Percentiles rank a stretch among this genome's conserved stretches.
Evolutionary conservation across 2,329 filamentous ascomycete species (phyloP).

Genomic region (Exophiala spinifera): DNA sequence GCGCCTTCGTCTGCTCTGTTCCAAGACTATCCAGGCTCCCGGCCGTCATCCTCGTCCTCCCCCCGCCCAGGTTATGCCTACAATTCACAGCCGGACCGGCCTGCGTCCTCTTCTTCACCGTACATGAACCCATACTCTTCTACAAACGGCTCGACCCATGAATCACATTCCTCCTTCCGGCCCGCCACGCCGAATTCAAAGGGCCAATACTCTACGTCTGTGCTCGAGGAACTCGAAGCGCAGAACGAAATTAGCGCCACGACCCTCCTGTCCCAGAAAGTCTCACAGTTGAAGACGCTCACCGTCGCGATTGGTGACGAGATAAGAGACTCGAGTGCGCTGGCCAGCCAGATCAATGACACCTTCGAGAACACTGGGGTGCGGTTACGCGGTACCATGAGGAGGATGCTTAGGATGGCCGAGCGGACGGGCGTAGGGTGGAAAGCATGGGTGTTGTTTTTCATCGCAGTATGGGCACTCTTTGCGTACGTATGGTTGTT

Average conservation of each 20-base stretch:
- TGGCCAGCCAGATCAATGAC: conserved; percentile 95
- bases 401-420: conserved; percentile 93
- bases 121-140: conserved; percentile 14
- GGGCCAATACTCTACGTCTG: conserved; percentile 89
- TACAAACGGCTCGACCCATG: conserved; percentile 14
- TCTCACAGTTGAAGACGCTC: conserved; percentile 56
- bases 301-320: conserved; percentile 92
- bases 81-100: conserved; percentile 8
- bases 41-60: conserved; percentile 27
- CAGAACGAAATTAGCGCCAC: conserved; percentile 82
- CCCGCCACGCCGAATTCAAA: conserved; percentile 42
- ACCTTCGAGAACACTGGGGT: conserved; percentile 81
- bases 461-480: conserved; percentile 73
- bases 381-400: conserved; percentile 88
- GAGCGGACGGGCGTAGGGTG: conserved; percentile 92
- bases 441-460: conserved; percentile 91
- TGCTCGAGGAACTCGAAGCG: conserved; percentile 88
- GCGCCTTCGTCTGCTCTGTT: conserved; percentile 66
- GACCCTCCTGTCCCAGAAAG: conserved; percentile 28
- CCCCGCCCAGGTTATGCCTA: conserved; percentile 22
- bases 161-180: conserved; percentile 13
- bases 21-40: conserved; percentile 47
- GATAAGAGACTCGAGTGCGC: conserved; percentile 81
- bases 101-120: conserved; percentile 12
- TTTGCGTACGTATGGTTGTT: conserved; percentile 95